These are phyloP conservation scores for Pelargonium australe DNA, from an alignment of 441 rosid genomes.

Conservation along the genomic window DNA sequence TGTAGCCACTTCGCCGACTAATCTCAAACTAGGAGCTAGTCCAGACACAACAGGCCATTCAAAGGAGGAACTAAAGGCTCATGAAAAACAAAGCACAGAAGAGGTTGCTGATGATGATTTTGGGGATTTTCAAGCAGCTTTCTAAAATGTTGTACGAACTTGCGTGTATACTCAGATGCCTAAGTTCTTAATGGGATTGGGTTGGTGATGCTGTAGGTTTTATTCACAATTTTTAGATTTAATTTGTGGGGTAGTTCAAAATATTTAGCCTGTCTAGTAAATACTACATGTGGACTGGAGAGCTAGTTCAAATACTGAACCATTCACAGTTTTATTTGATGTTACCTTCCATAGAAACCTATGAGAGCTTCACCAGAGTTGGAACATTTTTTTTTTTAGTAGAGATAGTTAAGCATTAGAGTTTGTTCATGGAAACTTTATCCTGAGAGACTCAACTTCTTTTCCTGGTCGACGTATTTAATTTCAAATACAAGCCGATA, in stretches of 20 bases:
- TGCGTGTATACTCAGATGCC: neutral
- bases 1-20: slow-evolving; percentile 26
- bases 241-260: neutral
- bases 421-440: no score
- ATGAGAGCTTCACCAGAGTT: no score
- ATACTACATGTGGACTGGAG: no score
- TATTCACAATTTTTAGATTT: neutral
- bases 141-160: slow-evolving; percentile 19
- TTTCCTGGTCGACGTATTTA: no score
- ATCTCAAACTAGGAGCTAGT: slow-evolving; percentile 27
- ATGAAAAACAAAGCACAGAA: slow-evolving; percentile 26
- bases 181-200: neutral
- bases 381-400: no score
- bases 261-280: no score
- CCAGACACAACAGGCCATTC: slow-evolving; percentile 23
- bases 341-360: no score
- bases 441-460: no score
- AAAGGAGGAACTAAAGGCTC: slow-evolving; percentile 26
- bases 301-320: no score
- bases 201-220: neutral
- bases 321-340: no score
- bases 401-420: no score
- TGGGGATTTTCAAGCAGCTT: slow-evolving; percentile 97
- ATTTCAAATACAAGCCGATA: no score
- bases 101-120: slow-evolving; percentile 72